Evolutionary conservation across 768 basidiomycete genomes (phyloP).

Genomic region (Tylopilus rubrobrunneus): DNA sequence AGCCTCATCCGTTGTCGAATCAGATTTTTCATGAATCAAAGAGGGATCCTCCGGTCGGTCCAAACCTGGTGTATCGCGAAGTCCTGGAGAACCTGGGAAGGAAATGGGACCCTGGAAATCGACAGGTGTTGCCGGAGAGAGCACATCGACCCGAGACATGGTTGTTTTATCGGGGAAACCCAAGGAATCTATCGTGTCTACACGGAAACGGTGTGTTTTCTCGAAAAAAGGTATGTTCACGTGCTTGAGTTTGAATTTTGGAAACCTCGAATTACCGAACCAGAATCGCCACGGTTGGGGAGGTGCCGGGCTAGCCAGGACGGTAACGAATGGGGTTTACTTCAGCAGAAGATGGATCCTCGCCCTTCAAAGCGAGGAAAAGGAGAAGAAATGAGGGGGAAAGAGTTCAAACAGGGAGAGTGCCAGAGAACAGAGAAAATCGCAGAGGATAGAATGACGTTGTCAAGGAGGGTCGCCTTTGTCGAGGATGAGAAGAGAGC

Average conservation of each 20-base stretch:
- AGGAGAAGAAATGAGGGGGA: slow-evolving; percentile 30
- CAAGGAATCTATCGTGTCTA: slow-evolving; percentile 23
- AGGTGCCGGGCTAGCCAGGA: slow-evolving; percentile 59
- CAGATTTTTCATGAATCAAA: slow-evolving; percentile 45
- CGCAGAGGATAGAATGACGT: slow-evolving; percentile 9
- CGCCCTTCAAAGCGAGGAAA: slow-evolving; percentile 69
- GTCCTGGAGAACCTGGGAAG: slow-evolving; percentile 26
- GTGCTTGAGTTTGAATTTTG: slow-evolving; percentile 23
- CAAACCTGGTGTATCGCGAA: slow-evolving; percentile 21
- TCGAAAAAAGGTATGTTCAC: slow-evolving; percentile 24
- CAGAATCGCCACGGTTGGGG: slow-evolving; percentile 69
- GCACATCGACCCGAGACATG: slow-evolving; percentile 60
- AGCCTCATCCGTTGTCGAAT: slow-evolving; percentile 32
- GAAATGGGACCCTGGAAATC: slow-evolving; percentile 27
- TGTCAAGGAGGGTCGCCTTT: slow-evolving; percentile 82
- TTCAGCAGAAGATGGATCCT: slow-evolving; percentile 64
- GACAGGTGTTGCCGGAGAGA: slow-evolving; percentile 32
- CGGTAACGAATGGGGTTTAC: slow-evolving; percentile 44
- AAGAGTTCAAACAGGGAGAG: slow-evolving; percentile 1
- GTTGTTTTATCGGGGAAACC: slow-evolving; percentile 25
- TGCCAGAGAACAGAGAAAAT: slow-evolving; percentile 9
- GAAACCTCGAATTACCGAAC: slow-evolving; percentile 60
- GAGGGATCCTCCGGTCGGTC: slow-evolving; percentile 6
- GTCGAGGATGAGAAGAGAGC: slow-evolving; percentile 19
- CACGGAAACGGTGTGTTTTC: slow-evolving; percentile 22